Evolutionary conservation across 148 eudicot genomes (phyloP).

Genomic region (Vaccinium vitisidaea): DNA sequence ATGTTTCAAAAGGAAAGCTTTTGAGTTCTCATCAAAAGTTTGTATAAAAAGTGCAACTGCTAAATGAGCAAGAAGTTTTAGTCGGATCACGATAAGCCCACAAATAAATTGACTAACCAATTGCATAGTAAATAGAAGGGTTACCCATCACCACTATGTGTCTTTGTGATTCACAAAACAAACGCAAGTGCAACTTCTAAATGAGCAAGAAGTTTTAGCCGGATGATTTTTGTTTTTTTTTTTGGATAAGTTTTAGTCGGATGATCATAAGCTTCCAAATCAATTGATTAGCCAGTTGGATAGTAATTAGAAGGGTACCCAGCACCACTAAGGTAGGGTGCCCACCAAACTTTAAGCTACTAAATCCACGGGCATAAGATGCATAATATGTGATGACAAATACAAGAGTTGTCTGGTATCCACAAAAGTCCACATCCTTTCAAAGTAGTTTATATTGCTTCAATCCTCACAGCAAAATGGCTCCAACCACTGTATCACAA

Average conservation of each 20-base stretch:
- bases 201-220: neutral
- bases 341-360: neutral
- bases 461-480: neutral
- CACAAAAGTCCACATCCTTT: neutral
- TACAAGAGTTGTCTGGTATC: neutral
- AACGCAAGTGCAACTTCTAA: slow-evolving; percentile 6
- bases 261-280: neutral
- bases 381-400: neutral
- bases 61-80: too few relatives aligned
- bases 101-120: too few relatives aligned
- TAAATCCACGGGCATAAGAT: neutral
- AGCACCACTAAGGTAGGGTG: neutral
- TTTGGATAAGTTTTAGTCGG: neutral
- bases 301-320: neutral
- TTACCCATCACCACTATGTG: too few relatives aligned
- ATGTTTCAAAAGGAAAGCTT: neutral
- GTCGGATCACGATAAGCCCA: too few relatives aligned
- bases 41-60: neutral
- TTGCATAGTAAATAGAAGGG: too few relatives aligned
- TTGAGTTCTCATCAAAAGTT: neutral
- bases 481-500: neutral
- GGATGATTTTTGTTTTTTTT: neutral
- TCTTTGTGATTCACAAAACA: neutral
- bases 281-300: neutral
- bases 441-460: neutral